A percentile compares a stretch with the other conserved stretches of the same genome.
These are phyloP conservation scores for Hippophae gyantsensis DNA, from an alignment of 306 rosid species.

Conservation along the genomic window DNA sequence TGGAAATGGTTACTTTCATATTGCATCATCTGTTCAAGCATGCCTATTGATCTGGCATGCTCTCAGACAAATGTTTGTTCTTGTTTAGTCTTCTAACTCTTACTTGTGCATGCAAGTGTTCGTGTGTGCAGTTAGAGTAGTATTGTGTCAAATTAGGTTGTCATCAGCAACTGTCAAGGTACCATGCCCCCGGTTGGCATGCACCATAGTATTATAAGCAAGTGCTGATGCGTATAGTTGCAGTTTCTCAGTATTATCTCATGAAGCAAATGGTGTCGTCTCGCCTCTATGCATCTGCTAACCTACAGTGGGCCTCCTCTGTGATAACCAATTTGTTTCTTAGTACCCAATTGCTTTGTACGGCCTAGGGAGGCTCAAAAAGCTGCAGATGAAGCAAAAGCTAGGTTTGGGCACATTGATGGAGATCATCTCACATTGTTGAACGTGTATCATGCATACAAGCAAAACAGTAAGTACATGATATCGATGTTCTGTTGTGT, in stretches of 20 bases:
- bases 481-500: not conserved
- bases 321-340: conserved; percentile 98
- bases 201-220: conserved; percentile 73
- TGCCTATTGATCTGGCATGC: conserved; percentile 28
- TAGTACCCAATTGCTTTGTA: conserved; percentile 99
- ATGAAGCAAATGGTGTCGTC: conserved; percentile 94
- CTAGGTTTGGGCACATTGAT: conserved; percentile 94
- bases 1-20: conserved; percentile 23
- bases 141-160: conserved; percentile 64
- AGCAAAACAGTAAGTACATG: conserved; percentile 68
- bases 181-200: conserved; percentile 94
- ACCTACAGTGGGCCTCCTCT: conserved; percentile 97
- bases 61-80: conserved; percentile 27
- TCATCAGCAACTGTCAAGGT: conserved; percentile 95
- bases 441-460: conserved; percentile 93
- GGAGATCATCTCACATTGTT: conserved; percentile 93
- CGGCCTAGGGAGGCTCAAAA: conserved; percentile 99
- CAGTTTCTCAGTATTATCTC: conserved; percentile 99
- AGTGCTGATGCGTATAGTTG: conserved; percentile 98
- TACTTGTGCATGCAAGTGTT: conserved; percentile 31
- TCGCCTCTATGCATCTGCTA: conserved; percentile 99
- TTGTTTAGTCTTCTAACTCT: conserved; percentile 29
- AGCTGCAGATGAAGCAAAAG: conserved; percentile 96
- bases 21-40: conserved; percentile 32
- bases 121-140: conserved; percentile 41